Evolutionary conservation across 1,284 basidiomycete species (phyloP), one percentile per base, ranked within the genome.

Genomic region (Earliella scabrosa): DNA sequence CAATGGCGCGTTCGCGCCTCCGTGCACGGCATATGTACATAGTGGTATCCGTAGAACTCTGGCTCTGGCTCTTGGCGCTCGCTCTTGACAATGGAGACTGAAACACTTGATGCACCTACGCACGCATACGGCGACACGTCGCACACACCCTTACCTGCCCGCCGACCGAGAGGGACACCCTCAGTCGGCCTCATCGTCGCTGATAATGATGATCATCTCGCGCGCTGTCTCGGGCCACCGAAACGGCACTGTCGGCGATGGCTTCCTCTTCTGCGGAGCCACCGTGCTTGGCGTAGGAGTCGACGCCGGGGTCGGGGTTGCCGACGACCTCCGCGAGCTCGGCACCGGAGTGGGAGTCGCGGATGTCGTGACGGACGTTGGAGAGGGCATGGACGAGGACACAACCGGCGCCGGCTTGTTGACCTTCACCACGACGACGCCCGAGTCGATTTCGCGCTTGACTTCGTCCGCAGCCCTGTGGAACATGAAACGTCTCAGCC

Each of bases 131-230:
- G 40, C 20, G 40, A 32, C 31, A 39, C 43, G 36, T 21, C 29
- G 34, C 26, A 16, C 45, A 39, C 40, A 36, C 18, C 34, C 59
- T 53, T 61, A 61, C 59, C 59, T 61, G 21, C 5, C 34, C 23
- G 20, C 48, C 58, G 45, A 40, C 43, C 18, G 14, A 27, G 18
- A n/a, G 27, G 23, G 23, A n/a, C 7, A 36, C 35, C 58, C 63
- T 20, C 62, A 71, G 39, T 77, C 74, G 43, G 76, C 76, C 63
- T 81, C 80, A 50, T 82, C 80, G 61, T 83, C 82, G 63, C 81
- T 83, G 55, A 83, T 66, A 35, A 80, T 73, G 50, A 83, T 66
- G 53, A 83, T 72, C 23, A 72, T 69, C 50, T 77, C 73, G 47
- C 71, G 68, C 45, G 68, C 24, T 7, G 67, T 74, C 43, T 73